Base-by-base conservation (phyloP, 2,329 filamentous ascomycete genomes). In the Trichoderma oligosporum region DNA sequence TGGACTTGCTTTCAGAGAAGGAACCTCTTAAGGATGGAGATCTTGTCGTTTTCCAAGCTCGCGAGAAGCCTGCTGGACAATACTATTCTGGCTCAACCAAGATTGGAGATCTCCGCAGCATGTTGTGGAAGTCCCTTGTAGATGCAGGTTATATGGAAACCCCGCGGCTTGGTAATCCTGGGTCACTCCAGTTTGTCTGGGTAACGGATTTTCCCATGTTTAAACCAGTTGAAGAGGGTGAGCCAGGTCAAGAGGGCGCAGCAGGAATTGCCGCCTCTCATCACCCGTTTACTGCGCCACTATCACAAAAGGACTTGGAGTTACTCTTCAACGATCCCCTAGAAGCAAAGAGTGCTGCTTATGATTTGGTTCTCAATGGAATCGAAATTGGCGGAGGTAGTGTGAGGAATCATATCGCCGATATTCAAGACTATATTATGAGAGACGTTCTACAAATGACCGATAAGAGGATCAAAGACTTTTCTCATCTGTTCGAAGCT, bases 331-430 rank as follows among this genome's bases (percentile, higher is more conserved):
- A 79, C 0, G 79, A 91, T 38, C 93, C 94, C 0, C 78, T 91
- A 1, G 73, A 79, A 45, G 91, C 84, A 1, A 83, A 81, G 64
- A 95, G 88, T 3, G 93, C 96, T 65, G 92, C 96, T 69, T 99
- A 97, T 73, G 94, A 99, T 66, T 84, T 99, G 12, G 93, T 99
- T 0, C 83, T 97, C 65, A 99, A 99, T 69, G 94, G 94, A 4
- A 84, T 96, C 4, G 94, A 99, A 72, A 82, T 99, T 1, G 94
- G 94, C 24, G 94, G 94, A 9, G 95, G 94, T 31, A 96, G 89
- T 70, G 84, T 91, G 12, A 89, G 94, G 80, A 97, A 97, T 57
- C 94, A 99, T 73, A 81, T 88, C 41, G 86, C 90, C 0, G 78
- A 82, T 1, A 80, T 97, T 64, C 94, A 99, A 68, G 86, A 91